Evolutionary conservation across 2,329 filamentous ascomycete genomes (phyloP), one percentile per base, ranked within the genome.

Genomic region (Seiridium cupressi): DNA sequence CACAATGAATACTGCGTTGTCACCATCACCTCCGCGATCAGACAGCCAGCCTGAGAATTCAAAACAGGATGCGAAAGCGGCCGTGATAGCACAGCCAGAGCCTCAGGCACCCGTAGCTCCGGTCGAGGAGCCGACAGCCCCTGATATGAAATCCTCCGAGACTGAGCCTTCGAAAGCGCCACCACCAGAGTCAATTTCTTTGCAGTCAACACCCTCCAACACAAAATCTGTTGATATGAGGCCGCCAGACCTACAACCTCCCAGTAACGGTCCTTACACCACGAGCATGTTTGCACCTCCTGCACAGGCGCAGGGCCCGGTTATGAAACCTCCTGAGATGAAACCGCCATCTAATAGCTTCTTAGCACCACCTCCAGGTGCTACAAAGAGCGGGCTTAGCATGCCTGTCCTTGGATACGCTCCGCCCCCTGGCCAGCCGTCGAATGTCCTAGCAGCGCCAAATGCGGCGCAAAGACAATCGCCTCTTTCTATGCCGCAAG

Each of bases 381-480:
- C 70, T 47, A 62, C 63, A 51, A 65, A 70, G 56, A 64, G 66
- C 54, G 71, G 70, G 4, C 64, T 73, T 42, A 72, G 71, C 35
- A 72, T 73, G 69, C 69, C 72, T 1, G 72, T 71, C 65, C 69
- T 70, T 55, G 73, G 74, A 42, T 81, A 77, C 44, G 65, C 70
- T 40, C 62, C 69, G 54, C 49, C 64, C 31, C 55, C 62, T 44
- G 62, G 51, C 59, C 67, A 60, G 13, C 35, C 67, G 63, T 80
- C 76, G 11, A 76, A 77, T 57, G 72, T 80, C 32, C 73, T 81
- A n/a, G 79, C 79, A 38, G 75, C 72, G 10, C 79, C 78, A n/a
- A 78, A 78, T 60, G 75, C 76, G 8, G 68, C 72, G 11, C 76
- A 77, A 60, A 66, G 72, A 62, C 72, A 71, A 57, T 73, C 73